A percentile compares a stretch with the other conserved stretches of the same genome.
These are phyloP conservation scores for Pseudoperonospora humuli DNA, from an alignment of 352 stramenopile genomes.

Conservation along the genomic window DNA sequence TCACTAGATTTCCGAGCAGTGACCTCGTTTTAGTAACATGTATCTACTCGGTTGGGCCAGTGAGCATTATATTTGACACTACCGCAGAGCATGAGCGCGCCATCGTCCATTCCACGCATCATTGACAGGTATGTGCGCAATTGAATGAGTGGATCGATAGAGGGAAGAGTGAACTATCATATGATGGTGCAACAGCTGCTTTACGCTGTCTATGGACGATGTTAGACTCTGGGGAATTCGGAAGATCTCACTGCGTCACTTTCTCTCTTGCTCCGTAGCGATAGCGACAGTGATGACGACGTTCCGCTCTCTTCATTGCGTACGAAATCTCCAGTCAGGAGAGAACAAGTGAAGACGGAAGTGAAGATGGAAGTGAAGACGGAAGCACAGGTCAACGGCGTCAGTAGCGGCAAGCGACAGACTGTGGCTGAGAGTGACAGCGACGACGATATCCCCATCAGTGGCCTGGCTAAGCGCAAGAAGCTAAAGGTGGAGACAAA, in stretches of 20 bases:
- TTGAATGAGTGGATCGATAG: not conserved
- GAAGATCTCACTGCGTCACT: slow-evolving; percentile 21
- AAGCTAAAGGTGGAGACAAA: slow-evolving; percentile 53
- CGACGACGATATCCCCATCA: slow-evolving; percentile 71
- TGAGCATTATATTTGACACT: slow-evolving; percentile 6
- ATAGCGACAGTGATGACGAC: slow-evolving; percentile 77
- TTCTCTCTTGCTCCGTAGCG: slow-evolving; percentile 18
- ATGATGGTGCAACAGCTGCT: not conserved
- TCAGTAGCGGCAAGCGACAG: slow-evolving; percentile 22
- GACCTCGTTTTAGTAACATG: slow-evolving; percentile 7
- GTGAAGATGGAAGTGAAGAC: slow-evolving; percentile 30
- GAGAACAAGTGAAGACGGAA: slow-evolving; percentile 17
- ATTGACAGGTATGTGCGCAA: slow-evolving; percentile 31
- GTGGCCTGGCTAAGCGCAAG: slow-evolving; percentile 42
- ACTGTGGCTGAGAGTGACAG: slow-evolving; percentile 37
- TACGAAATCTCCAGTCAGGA: slow-evolving; percentile 9
- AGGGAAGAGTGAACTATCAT: not conserved
- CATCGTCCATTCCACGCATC: slow-evolving; percentile 20
- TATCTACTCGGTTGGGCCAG: too few species aligned
- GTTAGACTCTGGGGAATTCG: slow-evolving; percentile 3
- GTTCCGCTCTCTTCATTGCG: slow-evolving; percentile 66
- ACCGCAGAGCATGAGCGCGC: slow-evolving; percentile 19
- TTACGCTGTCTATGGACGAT: not conserved
- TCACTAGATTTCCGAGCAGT: too few species aligned
- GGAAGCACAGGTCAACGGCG: slow-evolving; percentile 4